Base-by-base conservation (phyloP, 2,329 filamentous ascomycete genomes). In the Cryphonectria parasitica region DNA sequence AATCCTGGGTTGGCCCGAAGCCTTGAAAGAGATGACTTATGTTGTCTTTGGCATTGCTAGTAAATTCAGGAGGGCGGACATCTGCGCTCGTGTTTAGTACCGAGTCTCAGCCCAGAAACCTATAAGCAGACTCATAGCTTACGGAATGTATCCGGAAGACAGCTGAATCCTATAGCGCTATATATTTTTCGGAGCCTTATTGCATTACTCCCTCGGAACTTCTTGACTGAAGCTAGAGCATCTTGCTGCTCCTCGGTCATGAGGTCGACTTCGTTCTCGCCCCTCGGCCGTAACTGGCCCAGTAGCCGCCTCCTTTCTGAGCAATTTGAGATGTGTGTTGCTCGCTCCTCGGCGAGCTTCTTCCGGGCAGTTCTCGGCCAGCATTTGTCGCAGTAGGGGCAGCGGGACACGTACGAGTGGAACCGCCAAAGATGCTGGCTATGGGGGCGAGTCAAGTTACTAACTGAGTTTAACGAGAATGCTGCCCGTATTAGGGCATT, bases 361-460 rank as follows among this genome's bases (percentile, higher is more conserved):
- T 45, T 19, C n/a, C 22, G 39, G 36, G 36, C 0, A 0, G 1
- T 5, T 15, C 17, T 17, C 17, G 65, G 36, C 39, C 54, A 60
- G 17, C 39, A 25, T 1, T 25, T 13, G 10, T 19, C 2, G 17
- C 65, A 67, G 36, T 43, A 43, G 2, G 17, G 22, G 28, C 65
- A 67, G 17, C 22, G 6, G 13, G 22, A 45, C 2, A 2, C 4
- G 36, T 39, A 54, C 7, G 65, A 25, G 25, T 67, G 65, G 6
- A 3, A 34, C 13, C 39, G 34, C 52, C 54, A 43, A 11, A 67
- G n/a, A 39, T 67, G 65, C 25, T 67, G 13, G 17, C 65, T 67
- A 36, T 60, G 17, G 25, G 3, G 28, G 19, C 13, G 54, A 22
- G 17, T 49, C 10, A 7, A 31, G 45, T 65, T 45, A 64, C 1